Evolutionary conservation across 371 early-diverging fungal genomes (phyloP).

Genomic region (Mucor racemosus): DNA sequence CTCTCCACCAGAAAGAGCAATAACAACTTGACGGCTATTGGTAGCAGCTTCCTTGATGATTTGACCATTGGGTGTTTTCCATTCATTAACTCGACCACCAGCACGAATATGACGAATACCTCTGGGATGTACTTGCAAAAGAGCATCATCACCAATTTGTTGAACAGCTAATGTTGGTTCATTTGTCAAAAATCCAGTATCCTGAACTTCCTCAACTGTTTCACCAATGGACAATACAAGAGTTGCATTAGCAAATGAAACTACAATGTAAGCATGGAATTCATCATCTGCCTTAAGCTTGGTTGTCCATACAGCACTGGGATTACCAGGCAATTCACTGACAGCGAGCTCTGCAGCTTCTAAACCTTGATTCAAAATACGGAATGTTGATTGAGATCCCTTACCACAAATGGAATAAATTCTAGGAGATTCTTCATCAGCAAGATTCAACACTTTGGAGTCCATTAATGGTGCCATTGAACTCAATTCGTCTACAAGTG

Average conservation of each 20-base stretch:
- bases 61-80: constrained; percentile 85
- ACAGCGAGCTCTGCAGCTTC: constrained; percentile 92
- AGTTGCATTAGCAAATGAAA: constrained; percentile 93
- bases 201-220: constrained; percentile 93
- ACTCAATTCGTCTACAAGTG: constrained; percentile 89
- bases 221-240: constrained; percentile 93
- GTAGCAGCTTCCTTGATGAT: constrained; percentile 79
- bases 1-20: constrained; percentile 86
- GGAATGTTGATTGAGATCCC: constrained; percentile 81
- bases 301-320: constrained; percentile 95
- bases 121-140: constrained; percentile 90
- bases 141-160: constrained; percentile 84
- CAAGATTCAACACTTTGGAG: constrained; percentile 79
- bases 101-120: constrained; percentile 89
- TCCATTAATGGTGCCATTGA: constrained; percentile 82
- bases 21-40: constrained; percentile 82
- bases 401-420: constrained; percentile 90
- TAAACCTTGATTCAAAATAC: constrained; percentile 91
- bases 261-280: constrained; percentile 88
- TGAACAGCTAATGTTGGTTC: constrained; percentile 86
- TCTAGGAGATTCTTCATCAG: constrained; percentile 93
- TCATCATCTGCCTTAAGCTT: constrained; percentile 69
- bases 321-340: constrained; percentile 91
- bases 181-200: constrained; percentile 83
- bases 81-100: constrained; percentile 91